Percentiles rank a stretch among this genome's conserved stretches.
Evolutionary conservation across 768 basidiomycete genomes (phyloP).

Genomic region (Termitomyces sp.): DNA sequence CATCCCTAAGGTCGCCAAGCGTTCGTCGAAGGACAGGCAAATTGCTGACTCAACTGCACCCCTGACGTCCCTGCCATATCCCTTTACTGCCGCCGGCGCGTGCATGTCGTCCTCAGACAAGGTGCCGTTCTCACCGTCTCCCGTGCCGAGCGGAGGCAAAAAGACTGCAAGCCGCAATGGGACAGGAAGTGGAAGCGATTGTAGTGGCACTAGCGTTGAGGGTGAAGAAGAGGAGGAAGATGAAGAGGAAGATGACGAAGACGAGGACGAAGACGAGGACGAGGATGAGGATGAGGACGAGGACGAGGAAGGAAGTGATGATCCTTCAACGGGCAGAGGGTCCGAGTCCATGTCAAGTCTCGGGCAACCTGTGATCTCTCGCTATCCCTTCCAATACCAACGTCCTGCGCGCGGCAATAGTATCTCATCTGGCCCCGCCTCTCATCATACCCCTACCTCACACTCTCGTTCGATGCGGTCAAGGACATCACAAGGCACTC

Average conservation of each 20-base stretch:
- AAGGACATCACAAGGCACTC: conserved; percentile 37
- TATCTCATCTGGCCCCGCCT: conserved; percentile 33
- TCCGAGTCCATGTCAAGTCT: conserved; percentile 85
- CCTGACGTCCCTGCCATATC: conserved; percentile 58
- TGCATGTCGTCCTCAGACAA: conserved; percentile 56
- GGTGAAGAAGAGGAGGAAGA: conserved; percentile 23
- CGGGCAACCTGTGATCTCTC: conserved; percentile 67
- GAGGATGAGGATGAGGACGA: conserved; percentile 24
- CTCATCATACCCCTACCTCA: conserved; percentile 31
- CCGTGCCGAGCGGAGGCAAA: conserved; percentile 27
- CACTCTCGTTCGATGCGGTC: conserved; percentile 29
- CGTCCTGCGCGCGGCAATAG: conserved; percentile 41
- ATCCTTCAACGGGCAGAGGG: conserved; percentile 55
- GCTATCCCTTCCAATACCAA: conserved; percentile 67
- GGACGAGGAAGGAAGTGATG: conserved; percentile 35
- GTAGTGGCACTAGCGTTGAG: conserved; percentile 8
- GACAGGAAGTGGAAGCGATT: conserved; percentile 15
- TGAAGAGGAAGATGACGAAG: conserved; percentile 20
- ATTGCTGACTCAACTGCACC: conserved; percentile 31
- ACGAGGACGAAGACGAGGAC: conserved; percentile 28
- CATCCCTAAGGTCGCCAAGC: conserved; percentile 41
- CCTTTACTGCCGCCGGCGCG: conserved; percentile 58
- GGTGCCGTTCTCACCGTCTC: conserved; percentile 75
- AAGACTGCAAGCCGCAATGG: conserved; percentile 9
- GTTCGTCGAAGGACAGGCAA: conserved; percentile 40